These are phyloP conservation scores for Annulohypoxylon bovei DNA, from an alignment of 495 filamentous ascomycete species.

Conservation along the genomic window DNA sequence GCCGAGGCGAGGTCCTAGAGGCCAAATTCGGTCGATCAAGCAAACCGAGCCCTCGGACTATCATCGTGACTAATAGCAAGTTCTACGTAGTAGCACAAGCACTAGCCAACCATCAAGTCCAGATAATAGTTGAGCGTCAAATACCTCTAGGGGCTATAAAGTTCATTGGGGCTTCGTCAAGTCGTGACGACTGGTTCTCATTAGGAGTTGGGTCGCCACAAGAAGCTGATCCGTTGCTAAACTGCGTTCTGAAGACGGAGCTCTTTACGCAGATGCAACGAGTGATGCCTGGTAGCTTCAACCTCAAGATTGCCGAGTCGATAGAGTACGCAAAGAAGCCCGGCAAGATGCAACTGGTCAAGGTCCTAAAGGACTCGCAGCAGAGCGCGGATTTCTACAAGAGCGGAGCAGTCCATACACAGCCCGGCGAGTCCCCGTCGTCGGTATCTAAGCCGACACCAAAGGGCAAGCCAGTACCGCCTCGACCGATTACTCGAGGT, in stretches of 20 bases:
- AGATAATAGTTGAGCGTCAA: constrained; percentile 81
- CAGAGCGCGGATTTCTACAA: constrained; percentile 89
- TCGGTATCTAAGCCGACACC: constrained; percentile 88
- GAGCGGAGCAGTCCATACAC: constrained; percentile 88
- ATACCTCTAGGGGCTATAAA: constrained; percentile 88
- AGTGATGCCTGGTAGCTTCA: constrained; percentile 78
- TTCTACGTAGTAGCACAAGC: constrained; percentile 89
- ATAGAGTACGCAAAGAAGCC: constrained; percentile 99
- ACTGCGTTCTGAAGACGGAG: constrained; percentile 96
- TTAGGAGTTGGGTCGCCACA: constrained; percentile 86
- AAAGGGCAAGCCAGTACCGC: constrained; percentile 81
- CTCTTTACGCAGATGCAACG: constrained; percentile 89
- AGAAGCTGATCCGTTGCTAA: constrained; percentile 90
- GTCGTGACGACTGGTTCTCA: constrained; percentile 97
- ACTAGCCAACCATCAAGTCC: constrained; percentile 80
- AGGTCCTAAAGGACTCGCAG: constrained; percentile 85
- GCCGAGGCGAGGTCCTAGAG: constrained; percentile 85
- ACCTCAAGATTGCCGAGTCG: constrained; percentile 80
- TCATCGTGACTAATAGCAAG: constrained; percentile 85
- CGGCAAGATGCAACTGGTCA: constrained; percentile 86
- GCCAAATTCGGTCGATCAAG: constrained; percentile 96
- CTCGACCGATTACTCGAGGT: constrained; percentile 88
- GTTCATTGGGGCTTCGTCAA: constrained; percentile 77
- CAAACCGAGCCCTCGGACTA: constrained; percentile 84
- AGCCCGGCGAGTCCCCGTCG: constrained; percentile 81